These are phyloP conservation scores for Psilocybe tampanensis DNA, from an alignment of 768 basidiomycete species.

Conservation along the genomic window DNA sequence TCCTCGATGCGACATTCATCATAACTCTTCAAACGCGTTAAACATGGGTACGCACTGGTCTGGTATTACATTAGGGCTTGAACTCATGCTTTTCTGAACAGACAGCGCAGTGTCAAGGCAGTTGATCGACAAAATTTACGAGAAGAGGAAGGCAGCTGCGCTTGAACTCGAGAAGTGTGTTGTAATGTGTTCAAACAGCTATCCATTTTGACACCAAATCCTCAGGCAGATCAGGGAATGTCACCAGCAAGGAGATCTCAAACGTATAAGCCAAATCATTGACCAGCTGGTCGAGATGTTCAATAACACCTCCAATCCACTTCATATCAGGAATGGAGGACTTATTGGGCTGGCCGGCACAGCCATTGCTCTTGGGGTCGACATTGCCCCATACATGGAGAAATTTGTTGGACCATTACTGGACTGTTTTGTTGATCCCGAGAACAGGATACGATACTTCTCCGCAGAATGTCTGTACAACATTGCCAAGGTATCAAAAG, in stretches of 20 bases:
- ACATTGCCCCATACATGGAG: constrained; percentile 93
- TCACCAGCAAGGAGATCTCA: constrained; percentile 77
- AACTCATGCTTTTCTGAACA: constrained; percentile 26
- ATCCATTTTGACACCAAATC: constrained; percentile 1
- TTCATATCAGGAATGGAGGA: constrained; percentile 93
- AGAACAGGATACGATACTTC: constrained; percentile 96
- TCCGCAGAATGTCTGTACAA: constrained; percentile 98
- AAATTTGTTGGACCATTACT: constrained; percentile 89
- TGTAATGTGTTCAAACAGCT: background rate
- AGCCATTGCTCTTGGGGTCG: constrained; percentile 94
- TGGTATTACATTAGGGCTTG: background rate
- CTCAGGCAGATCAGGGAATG: constrained; percentile 84
- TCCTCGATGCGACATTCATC: constrained; percentile 10
- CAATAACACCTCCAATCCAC: constrained; percentile 75
- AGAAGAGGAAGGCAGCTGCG: constrained; percentile 94
- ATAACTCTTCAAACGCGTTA: constrained; percentile 11
- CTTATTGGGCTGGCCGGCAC: constrained; percentile 95
- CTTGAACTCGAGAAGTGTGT: constrained; percentile 91
- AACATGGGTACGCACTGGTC: constrained; percentile 25
- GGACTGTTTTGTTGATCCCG: constrained; percentile 89
- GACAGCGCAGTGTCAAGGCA: constrained; percentile 79
- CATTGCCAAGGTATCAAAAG: constrained; percentile 96
- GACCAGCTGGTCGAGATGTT: constrained; percentile 97
- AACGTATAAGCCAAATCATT: constrained; percentile 83
- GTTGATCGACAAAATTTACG: constrained; percentile 92